A percentile compares a stretch with the other conserved stretches of the same genome.
Evolutionary conservation across 495 filamentous ascomycete species (phyloP).

Genomic region (Talaromyces nanjingensis): DNA sequence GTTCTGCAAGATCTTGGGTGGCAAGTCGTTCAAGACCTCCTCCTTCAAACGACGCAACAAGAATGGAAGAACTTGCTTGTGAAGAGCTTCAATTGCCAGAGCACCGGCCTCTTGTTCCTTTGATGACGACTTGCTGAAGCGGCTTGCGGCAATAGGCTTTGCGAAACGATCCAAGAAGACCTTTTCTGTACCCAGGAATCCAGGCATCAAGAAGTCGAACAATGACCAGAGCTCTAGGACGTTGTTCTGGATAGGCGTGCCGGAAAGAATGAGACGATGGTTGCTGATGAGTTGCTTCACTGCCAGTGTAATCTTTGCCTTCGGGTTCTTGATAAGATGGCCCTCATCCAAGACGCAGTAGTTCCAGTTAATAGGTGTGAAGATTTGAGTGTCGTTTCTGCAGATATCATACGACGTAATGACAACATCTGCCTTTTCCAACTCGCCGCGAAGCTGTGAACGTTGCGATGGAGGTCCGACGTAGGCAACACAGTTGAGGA

Average conservation of each 20-base stretch:
- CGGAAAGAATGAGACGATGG: constrained; percentile 91
- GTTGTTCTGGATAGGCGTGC: constrained; percentile 98
- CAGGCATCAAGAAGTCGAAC: constrained; percentile 98
- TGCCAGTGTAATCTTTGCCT: constrained; percentile 83
- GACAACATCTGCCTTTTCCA: constrained; percentile 78
- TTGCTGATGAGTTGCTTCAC: constrained; percentile 86
- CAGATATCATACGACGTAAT: constrained; percentile 98
- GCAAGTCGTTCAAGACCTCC: constrained; percentile 92
- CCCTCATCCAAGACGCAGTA: constrained; percentile 97
- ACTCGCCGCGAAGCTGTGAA: constrained; percentile 53
- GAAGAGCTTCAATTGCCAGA: constrained; percentile 89
- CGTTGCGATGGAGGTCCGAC: constrained; percentile 83
- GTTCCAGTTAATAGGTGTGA: constrained; percentile 86
- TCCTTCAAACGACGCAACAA: constrained; percentile 94
- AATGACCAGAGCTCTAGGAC: constrained; percentile 97
- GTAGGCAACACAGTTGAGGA: constrained; percentile 81
- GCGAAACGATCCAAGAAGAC: constrained; percentile 96
- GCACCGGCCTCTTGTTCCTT: constrained; percentile 98
- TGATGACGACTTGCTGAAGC: constrained; percentile 92
- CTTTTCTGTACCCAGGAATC: constrained; percentile 96
- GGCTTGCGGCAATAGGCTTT: constrained; percentile 91
- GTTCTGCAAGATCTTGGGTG: constrained; percentile 97
- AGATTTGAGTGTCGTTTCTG: constrained; percentile 80
- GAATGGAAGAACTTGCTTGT: constrained; percentile 97
- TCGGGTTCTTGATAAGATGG: constrained; percentile 97